Evolutionary conservation across 1,284 basidiomycete species (phyloP), one percentile per base, ranked within the genome.

Genomic region (Nidula niveotomentosa): DNA sequence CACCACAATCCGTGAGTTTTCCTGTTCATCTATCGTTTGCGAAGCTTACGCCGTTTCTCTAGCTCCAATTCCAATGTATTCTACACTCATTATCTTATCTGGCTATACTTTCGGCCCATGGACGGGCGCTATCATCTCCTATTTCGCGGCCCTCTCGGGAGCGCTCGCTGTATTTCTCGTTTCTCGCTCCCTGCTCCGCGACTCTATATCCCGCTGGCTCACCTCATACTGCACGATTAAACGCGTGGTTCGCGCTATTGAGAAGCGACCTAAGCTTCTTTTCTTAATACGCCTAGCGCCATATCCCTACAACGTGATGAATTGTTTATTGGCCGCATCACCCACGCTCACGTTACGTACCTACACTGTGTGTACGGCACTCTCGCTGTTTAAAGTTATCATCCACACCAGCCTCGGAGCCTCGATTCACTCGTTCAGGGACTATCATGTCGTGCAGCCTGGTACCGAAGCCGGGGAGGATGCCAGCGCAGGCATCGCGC

Each of bases 301-400:
- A 4, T 91, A 91, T 66, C 90, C 89, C 0, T 91, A 90, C 76
- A 94, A 94, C 71, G 87, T 94, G 65, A 91, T 94, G 86, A 94
- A 94, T 74, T 91, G 89, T 62, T 81, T 94, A 45, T 81, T 94
- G 36, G 92, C 92, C 2, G 90, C 90, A n/a, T 86, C 90, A 10
- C 86, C 88, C n/a, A 85, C 86, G n/a, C 81, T 94, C 60, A 88
- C 85, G 8, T 76, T 94, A 62, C 79, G 79, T 58, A 93, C 91
- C 8, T 94, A 93, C 72, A 82, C 85, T 33, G 65, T 81, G 48
- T 93, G 91, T 74, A 94, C 92, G 7, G 91, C 86, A 5, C 78
- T 93, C 35, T 91, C 89, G 37, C 79, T 94, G 53, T 85, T 91
- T 79, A 94, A 94, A 71, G 84, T 94, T 60, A 85, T 93, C 70